A percentile compares a stretch with the other conserved stretches of the same genome.
phyloP scores from a whole-genome alignment of 768 basidiomycete species.

The Sarcodon aspratus region DNA sequence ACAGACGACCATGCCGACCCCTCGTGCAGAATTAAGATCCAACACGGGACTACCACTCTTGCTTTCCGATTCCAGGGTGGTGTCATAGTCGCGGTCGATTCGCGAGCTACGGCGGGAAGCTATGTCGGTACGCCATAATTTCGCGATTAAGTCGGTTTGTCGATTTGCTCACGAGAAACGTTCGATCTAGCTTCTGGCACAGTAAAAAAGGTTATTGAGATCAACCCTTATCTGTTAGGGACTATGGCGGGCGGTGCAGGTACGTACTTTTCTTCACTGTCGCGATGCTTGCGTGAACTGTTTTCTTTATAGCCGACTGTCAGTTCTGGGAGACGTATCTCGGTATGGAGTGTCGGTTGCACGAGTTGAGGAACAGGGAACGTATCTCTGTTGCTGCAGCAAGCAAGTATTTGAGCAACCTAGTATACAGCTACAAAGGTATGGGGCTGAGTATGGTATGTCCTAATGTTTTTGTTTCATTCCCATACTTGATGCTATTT shows the following conservation, averaged over 20 bases:
- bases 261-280: slow-evolving; percentile 20
- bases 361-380: slow-evolving; percentile 93
- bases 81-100: slow-evolving; percentile 99
- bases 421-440: slow-evolving; percentile 96
- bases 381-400: slow-evolving; percentile 99
- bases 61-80: slow-evolving; percentile 96
- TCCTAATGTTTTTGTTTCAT: slow-evolving; percentile 2
- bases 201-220: slow-evolving; percentile 99
- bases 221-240: slow-evolving; percentile 96
- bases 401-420: slow-evolving; percentile 93
- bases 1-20: slow-evolving; percentile 95
- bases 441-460: slow-evolving; percentile 99
- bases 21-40: slow-evolving; percentile 92
- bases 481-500: slow-evolving; percentile 1
- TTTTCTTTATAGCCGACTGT: slow-evolving; percentile 62
- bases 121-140: slow-evolving; percentile 64
- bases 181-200: slow-evolving; percentile 72
- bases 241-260: slow-evolving; percentile 99
- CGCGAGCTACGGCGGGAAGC: slow-evolving; percentile 92
- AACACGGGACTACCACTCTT: slow-evolving; percentile 96
- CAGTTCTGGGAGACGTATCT: slow-evolving; percentile 99
- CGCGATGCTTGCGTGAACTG: background rate
- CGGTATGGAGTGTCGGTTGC: slow-evolving; percentile 92
- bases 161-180: background rate
- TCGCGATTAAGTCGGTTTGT: slow-evolving; percentile 2